Evolutionary conservation across 139 green algal genomes (phyloP).

Genomic region (Coccomyxa sp.): DNA sequence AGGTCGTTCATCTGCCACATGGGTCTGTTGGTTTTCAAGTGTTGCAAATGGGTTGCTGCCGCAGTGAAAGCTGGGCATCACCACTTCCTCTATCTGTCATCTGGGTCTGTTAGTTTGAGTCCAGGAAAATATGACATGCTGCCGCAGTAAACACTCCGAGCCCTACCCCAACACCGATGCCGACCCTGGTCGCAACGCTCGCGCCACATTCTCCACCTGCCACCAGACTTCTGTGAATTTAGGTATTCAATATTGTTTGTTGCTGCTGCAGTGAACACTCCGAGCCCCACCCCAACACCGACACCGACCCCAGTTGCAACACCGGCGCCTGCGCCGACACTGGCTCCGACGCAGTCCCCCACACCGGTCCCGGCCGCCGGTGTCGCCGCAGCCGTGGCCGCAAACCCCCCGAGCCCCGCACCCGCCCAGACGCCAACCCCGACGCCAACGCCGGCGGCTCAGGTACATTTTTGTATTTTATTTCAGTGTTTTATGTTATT

Average conservation of each 20-base stretch:
- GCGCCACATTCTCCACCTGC: background rate
- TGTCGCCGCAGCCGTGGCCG: background rate
- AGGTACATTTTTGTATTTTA: background rate
- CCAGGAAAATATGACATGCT: background rate
- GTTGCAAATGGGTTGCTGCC: no score
- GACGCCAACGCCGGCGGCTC: no score
- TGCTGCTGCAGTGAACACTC: background rate
- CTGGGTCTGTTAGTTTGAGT: no score
- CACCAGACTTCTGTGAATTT: background rate
- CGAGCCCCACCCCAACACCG: background rate
- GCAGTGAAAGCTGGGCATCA: no score
- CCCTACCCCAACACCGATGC: background rate
- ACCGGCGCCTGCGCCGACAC: background rate
- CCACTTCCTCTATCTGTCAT: no score
- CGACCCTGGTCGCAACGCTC: background rate
- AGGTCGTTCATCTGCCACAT: background rate
- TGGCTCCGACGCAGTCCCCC: background rate
- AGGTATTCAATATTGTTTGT: background rate
- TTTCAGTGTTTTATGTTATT: background rate
- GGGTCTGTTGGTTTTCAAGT: no score
- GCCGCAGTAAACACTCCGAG: background rate
- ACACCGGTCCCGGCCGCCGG: no score
- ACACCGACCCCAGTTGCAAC: background rate
- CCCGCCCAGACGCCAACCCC: background rate
- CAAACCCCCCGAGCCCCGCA: background rate